phyloP scores from a whole-genome alignment of 805 yeast genomes.

The Maudiozyma bulderi region DNA sequence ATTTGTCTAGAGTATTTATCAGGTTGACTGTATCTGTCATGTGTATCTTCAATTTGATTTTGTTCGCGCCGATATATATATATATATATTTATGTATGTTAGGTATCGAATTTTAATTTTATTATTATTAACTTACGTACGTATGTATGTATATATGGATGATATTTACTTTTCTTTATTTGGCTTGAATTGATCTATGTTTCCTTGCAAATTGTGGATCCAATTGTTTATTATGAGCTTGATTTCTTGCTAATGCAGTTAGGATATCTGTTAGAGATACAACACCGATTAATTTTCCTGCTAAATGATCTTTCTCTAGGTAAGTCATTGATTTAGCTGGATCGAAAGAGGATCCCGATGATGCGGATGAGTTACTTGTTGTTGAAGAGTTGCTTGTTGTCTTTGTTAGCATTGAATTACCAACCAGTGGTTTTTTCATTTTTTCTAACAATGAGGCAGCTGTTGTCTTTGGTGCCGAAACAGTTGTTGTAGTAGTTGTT shows the following conservation, averaged over 20 bases:
- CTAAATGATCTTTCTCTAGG: conserved; percentile 35
- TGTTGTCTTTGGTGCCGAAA: not conserved
- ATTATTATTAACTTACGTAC: conserved; percentile 1
- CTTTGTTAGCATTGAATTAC: not conserved
- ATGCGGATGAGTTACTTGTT: conserved; percentile 1
- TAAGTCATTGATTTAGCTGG: not conserved
- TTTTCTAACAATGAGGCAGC: not conserved
- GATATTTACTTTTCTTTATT: not conserved
- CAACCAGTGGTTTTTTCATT: not conserved
- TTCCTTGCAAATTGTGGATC: conserved; percentile 85
- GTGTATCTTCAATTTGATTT: no score
- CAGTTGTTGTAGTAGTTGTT: not conserved
- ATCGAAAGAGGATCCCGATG: conserved; percentile 13
- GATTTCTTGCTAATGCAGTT: conserved; percentile 60
- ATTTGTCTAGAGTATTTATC: no score
- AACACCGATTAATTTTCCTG: conserved; percentile 83
- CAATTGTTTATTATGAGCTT: conserved; percentile 53
- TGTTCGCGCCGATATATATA: no score
- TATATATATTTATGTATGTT: no score
- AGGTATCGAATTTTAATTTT: conserved; percentile 1
- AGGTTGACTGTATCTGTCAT: no score
- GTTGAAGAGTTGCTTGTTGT: no score
- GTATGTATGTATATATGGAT: not conserved
- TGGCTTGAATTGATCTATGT: conserved; percentile 48
- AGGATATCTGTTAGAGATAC: conserved; percentile 83